Conservation (phyloP, 2,329 filamentous ascomycete species). For the Atkinsonella texensis region DNA sequence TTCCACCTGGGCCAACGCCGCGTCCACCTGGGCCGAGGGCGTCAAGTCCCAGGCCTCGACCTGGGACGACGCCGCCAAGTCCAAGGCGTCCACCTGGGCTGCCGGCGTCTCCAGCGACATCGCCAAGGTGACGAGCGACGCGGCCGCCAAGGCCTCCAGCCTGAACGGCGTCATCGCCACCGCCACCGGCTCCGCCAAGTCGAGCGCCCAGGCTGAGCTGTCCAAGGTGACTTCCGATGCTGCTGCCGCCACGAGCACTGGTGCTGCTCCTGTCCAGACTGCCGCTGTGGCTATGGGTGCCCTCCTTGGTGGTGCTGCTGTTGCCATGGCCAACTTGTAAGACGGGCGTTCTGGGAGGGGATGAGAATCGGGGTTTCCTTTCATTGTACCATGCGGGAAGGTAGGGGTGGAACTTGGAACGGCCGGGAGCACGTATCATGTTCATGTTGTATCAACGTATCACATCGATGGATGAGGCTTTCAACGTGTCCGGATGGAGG, state of each 20-base stretch:
- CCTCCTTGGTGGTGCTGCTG: conserved; percentile 33
- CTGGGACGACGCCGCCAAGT: neutral
- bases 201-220: conserved; percentile 13
- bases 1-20: neutral
- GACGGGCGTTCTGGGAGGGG: too few species aligned
- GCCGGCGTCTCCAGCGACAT: conserved; percentile 7
- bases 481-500: too few species aligned
- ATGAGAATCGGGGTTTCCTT: too few species aligned
- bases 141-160: conserved; percentile 14
- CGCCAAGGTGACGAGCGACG: conserved; percentile 9
- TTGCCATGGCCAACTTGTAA: conserved; percentile 32
- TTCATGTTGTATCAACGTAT: too few species aligned
- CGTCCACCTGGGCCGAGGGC: neutral
- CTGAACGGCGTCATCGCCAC: conserved; percentile 12
- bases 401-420: too few species aligned
- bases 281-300: conserved; percentile 33
- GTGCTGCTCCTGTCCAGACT: conserved; percentile 23
- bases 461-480: too few species aligned
- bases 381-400: too few species aligned
- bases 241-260: conserved; percentile 9
- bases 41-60: neutral
- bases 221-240: conserved; percentile 10
- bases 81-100: conserved; percentile 5
- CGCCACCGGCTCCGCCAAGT: conserved; percentile 11
- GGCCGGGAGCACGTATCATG: too few species aligned